These are phyloP conservation scores for Trypanosomatidae sp. DNA, from an alignment of 208 protist species.

Conservation along the genomic window DNA sequence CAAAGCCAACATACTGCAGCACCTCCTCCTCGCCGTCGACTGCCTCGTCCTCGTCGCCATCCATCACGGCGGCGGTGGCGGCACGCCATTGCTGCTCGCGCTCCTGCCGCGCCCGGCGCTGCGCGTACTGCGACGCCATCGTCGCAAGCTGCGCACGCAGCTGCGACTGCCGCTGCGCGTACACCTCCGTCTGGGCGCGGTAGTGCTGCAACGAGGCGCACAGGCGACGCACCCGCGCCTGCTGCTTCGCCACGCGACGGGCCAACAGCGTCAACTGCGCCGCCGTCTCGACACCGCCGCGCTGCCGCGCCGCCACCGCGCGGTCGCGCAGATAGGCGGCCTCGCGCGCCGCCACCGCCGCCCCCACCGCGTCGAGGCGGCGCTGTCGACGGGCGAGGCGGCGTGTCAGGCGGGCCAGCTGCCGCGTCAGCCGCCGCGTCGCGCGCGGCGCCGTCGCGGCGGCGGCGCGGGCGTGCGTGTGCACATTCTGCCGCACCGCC, in stretches of 20 bases:
- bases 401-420: conserved; percentile 22
- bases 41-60: conserved; percentile 1
- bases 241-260: background rate
- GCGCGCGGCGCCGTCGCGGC: conserved; percentile 23
- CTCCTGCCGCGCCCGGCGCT: conserved; percentile 5
- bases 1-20: conserved; percentile 23
- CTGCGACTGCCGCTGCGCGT: conserved; percentile 17
- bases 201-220: conserved; percentile 17
- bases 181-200: conserved; percentile 44
- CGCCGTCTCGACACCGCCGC: background rate
- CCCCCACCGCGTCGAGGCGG: conserved; percentile 45
- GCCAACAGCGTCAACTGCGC: conserved; percentile 18
- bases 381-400: conserved; percentile 27
- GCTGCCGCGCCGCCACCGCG: background rate
- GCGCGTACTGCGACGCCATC: conserved; percentile 19
- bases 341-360: conserved; percentile 8
- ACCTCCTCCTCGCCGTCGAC: conserved; percentile 3
- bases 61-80: background rate
- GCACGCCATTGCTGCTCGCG: background rate
- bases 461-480: conserved; percentile 16
- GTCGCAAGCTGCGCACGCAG: conserved; percentile 9
- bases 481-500: too few relatives aligned
- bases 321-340: background rate
- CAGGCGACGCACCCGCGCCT: conserved; percentile 1
- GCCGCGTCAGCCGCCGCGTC: conserved; percentile 37